Evolutionary conservation across 1,284 basidiomycete species (phyloP).

Genomic region (Naganishia albida): DNA sequence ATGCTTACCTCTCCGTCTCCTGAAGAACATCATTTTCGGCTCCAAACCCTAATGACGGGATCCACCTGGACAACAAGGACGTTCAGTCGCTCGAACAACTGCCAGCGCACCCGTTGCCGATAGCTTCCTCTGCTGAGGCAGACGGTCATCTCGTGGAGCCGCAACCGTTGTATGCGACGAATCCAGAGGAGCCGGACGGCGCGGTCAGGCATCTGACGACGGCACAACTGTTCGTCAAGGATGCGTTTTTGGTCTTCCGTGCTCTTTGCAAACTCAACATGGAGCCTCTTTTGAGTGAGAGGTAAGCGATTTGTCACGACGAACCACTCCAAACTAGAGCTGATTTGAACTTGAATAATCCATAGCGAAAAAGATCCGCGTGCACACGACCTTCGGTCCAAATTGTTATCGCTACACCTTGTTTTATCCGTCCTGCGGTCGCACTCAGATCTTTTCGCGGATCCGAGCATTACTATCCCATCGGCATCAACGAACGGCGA

Average conservation of each 20-base stretch:
- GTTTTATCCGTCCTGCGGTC: constrained; percentile 89
- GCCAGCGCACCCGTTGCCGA: constrained; percentile 15
- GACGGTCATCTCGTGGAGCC: constrained; percentile 18
- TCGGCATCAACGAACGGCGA: constrained; percentile 82
- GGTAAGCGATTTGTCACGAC: constrained; percentile 58
- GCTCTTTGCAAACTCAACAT: constrained; percentile 96
- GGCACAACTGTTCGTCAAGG: constrained; percentile 85
- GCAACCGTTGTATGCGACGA: constrained; percentile 8
- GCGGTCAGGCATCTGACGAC: constrained; percentile 47
- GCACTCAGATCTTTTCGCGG: constrained; percentile 84
- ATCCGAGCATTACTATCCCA: constrained; percentile 80
- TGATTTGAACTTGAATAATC: not conserved
- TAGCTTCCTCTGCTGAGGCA: constrained; percentile 7
- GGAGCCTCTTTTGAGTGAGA: constrained; percentile 90
- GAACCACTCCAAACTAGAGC: constrained; percentile 16
- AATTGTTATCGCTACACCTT: constrained; percentile 86
- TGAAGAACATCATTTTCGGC: constrained; percentile 42
- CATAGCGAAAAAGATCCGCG: constrained; percentile 84
- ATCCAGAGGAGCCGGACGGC: constrained; percentile 41
- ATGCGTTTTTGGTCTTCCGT: constrained; percentile 93
- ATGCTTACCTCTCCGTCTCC: no score
- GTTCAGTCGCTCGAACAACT: constrained; percentile 23
- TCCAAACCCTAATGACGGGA: constrained; percentile 53
- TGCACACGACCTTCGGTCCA: constrained; percentile 94
- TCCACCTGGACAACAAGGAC: constrained; percentile 37